phyloP scores from a whole-genome alignment of 768 basidiomycete genomes.

The Sarcodon sp. region DNA sequence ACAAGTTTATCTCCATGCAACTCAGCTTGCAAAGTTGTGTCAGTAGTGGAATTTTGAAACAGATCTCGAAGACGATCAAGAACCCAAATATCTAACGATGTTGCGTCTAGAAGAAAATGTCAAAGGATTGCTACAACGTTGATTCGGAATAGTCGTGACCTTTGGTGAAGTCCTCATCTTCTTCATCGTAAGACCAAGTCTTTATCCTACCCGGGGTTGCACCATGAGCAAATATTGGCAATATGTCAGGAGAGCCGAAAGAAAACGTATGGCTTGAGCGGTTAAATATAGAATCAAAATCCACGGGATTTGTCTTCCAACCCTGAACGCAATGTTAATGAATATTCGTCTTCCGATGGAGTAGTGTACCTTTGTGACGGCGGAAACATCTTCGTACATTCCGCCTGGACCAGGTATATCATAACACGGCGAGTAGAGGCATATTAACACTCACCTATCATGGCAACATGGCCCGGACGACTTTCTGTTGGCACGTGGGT shows the following conservation, averaged over 20 bases:
- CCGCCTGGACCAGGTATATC: conserved; percentile 30
- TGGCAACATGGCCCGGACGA: conserved; percentile 79
- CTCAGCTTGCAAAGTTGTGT: conserved; percentile 33
- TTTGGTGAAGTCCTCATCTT: conserved; percentile 80
- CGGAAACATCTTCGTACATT: conserved; percentile 87
- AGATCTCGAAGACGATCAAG: conserved; percentile 51
- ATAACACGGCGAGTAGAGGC: not conserved
- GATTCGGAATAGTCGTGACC: conserved; percentile 23
- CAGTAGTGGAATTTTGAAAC: conserved; percentile 48
- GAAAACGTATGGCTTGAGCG: conserved; percentile 67
- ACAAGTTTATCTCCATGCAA: conserved; percentile 49
- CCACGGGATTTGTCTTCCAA: conserved; percentile 81
- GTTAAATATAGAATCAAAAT: conserved; percentile 86
- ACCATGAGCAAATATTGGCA: conserved; percentile 79
- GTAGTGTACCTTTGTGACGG: conserved; percentile 57
- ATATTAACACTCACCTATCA: conserved; percentile 45
- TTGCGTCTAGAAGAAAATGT: conserved; percentile 43
- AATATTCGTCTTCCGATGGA: not conserved
- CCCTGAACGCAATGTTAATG: conserved; percentile 29
- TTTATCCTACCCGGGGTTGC: conserved; percentile 57
- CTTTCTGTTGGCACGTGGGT: conserved; percentile 84
- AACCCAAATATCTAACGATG: conserved; percentile 68
- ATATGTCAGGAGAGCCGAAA: conserved; percentile 81
- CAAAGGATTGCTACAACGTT: not conserved
- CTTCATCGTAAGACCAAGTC: conserved; percentile 66